These are phyloP conservation scores for Serendipita vermifera DNA, from an alignment of 768 basidiomycete genomes.

Conservation along the genomic window DNA sequence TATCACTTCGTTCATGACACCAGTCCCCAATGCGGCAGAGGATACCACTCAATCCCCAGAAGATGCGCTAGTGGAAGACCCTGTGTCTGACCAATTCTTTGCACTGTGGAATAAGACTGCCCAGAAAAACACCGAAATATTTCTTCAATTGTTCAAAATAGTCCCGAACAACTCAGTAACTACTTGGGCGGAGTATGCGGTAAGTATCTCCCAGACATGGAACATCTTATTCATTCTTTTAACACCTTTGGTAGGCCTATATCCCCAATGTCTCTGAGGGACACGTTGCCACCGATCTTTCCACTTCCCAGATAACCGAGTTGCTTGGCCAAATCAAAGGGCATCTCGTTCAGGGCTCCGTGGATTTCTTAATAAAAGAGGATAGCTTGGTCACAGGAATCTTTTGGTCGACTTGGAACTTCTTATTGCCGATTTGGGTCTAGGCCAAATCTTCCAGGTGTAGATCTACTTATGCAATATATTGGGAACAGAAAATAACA, in stretches of 20 bases:
- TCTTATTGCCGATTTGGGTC: background rate
- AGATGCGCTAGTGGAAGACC: slow-evolving; percentile 64
- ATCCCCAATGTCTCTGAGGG: slow-evolving; percentile 65
- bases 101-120: slow-evolving; percentile 59
- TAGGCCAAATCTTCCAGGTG: too few relatives aligned
- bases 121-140: slow-evolving; percentile 66
- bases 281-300: slow-evolving; percentile 58
- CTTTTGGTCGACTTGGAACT: background rate
- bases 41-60: slow-evolving; percentile 46
- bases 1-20: slow-evolving; percentile 53
- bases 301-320: slow-evolving; percentile 57
- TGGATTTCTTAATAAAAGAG: slow-evolving; percentile 69
- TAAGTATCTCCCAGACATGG: slow-evolving; percentile 24
- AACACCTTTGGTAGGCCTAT: slow-evolving; percentile 37
- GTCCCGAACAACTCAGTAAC: slow-evolving; percentile 73
- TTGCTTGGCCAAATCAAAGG: slow-evolving; percentile 44
- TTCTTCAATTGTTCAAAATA: slow-evolving; percentile 76
- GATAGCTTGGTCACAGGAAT: slow-evolving; percentile 40
- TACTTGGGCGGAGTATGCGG: slow-evolving; percentile 67
- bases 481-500: too few relatives aligned
- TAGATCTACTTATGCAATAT: too few relatives aligned
- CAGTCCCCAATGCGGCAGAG: slow-evolving; percentile 56
- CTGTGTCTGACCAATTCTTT: slow-evolving; percentile 50
- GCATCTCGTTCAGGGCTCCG: slow-evolving; percentile 30
- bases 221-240: background rate